Base-by-base conservation (phyloP, 352 stramenopile genomes). In the Phytophthora pinifolia region DNA sequence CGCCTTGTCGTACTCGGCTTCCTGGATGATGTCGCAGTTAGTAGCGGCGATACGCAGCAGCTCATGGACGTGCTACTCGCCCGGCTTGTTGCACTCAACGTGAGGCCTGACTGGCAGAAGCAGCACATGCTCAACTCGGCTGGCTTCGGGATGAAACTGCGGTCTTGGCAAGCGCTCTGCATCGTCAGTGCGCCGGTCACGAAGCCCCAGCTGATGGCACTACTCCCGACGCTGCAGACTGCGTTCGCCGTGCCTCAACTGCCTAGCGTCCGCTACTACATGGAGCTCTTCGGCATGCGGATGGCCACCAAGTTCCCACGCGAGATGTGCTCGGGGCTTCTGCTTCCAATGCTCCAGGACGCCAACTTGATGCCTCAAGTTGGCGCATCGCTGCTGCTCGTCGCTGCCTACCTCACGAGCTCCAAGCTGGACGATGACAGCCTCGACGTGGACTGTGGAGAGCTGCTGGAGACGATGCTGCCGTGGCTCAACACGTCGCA, bases 121-220 rank as follows among this genome's bases (percentile, higher is more conserved):
- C 81, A 86, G 51, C 80, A 92, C 50, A 94, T 94, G 84, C 61
- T 92, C 32, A 87, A 92, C 66, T 92, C 80, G 46, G 78, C 92
- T 36, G 79, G 75, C 14, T 94, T 92, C 62, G 84, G 84, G 7
- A 69, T 76, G 44, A 81, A 92, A 22, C 39, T 94, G 20, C 80
- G 84, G 15, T 83, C 76, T 27, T 92, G 82, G 84, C 84, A 94
- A 67, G 74, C 80, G 25, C 54, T 94, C 12, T 92, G 80, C 30
- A 73, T 94, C 20, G 59, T 94, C 13, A 83, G 70, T 45, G 65
- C 70, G 29, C 73, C 88, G 45, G 65, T 86, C 20, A 63, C 48
- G 7, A 50, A 59, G 17, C 62, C 67, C 9, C 47, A 58, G 18
- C 33, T 74, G 12, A 51, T 44, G n/a, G 13, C 54, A 14, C 17